A percentile compares a stretch with the other conserved stretches of the same genome.
Conservation (phyloP, 1,139 yeast genomes). For the Suhomyces bokatorum region DNA sequence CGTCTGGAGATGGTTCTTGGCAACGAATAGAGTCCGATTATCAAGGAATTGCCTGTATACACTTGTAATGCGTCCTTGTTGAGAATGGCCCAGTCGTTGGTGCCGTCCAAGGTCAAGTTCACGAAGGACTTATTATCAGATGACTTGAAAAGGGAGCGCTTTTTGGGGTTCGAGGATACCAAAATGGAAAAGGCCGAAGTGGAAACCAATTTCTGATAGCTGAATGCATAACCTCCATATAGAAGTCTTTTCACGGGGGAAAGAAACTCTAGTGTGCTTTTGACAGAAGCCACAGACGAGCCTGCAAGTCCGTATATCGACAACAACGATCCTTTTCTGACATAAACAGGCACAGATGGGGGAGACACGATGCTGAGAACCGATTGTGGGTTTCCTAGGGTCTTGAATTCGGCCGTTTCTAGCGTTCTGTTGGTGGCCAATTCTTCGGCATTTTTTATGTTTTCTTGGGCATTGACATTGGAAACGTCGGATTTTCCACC, state of each 20-base stretch:
- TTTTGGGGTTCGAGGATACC: slow-evolving; percentile 31
- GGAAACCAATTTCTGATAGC: slow-evolving; percentile 48
- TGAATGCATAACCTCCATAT: slow-evolving; percentile 42
- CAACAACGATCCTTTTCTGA: slow-evolving; percentile 50
- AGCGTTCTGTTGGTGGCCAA: slow-evolving; percentile 12
- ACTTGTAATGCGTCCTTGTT: slow-evolving; percentile 48
- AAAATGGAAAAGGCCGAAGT: slow-evolving; percentile 50
- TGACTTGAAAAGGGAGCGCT: slow-evolving; percentile 18
- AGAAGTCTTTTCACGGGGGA: slow-evolving; percentile 41
- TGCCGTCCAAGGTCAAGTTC: slow-evolving; percentile 53
- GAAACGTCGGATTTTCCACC: slow-evolving; percentile 12
- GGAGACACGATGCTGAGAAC: slow-evolving; percentile 50
- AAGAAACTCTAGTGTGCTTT: slow-evolving; percentile 31
- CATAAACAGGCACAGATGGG: slow-evolving; percentile 55
- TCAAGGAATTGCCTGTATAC: slow-evolving; percentile 52
- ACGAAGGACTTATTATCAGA: slow-evolving; percentile 39
- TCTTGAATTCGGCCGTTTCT: slow-evolving; percentile 28
- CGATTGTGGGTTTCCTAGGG: slow-evolving; percentile 48
- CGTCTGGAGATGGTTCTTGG: slow-evolving; percentile 44
- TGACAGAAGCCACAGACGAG: slow-evolving; percentile 24
- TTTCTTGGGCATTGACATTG: slow-evolving; percentile 13
- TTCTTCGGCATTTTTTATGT: slow-evolving; percentile 14
- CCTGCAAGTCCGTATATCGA: slow-evolving; percentile 42
- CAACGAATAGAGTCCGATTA: slow-evolving; percentile 33
- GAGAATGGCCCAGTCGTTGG: slow-evolving; percentile 61